These are phyloP conservation scores for Rubia tinctorum DNA, from an alignment of 305 asterid species.

Conservation along the genomic window DNA sequence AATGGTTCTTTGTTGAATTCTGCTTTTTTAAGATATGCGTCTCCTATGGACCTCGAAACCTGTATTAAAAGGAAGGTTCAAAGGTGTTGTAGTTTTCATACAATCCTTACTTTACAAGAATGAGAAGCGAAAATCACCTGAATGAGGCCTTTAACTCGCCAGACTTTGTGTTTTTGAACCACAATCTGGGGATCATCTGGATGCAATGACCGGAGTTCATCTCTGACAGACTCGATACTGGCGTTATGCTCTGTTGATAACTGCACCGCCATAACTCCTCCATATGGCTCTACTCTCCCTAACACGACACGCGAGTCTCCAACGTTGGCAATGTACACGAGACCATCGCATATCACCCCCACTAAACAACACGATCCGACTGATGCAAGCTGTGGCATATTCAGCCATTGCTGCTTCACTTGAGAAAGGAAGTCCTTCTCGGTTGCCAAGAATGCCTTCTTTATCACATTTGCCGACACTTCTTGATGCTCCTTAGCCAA, in stretches of 20 bases:
- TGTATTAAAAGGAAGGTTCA: conserved; percentile 20
- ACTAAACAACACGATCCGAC: conserved; percentile 95
- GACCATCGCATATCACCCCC: conserved; percentile 73
- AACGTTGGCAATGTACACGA: conserved; percentile 72
- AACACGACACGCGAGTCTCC: conserved; percentile 93
- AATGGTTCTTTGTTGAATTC: conserved; percentile 86
- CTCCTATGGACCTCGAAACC: conserved; percentile 95
- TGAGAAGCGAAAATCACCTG: conserved; percentile 48
- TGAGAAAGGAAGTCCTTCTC: conserved; percentile 78
- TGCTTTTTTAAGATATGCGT: conserved; percentile 78
- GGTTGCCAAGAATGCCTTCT: conserved; percentile 73
- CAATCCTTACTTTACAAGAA: background rate
- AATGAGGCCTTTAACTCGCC: conserved; percentile 97
- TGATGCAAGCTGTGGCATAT: conserved; percentile 77
- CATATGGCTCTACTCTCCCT: conserved; percentile 55
- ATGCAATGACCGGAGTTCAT: conserved; percentile 66
- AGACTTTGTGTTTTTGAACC: conserved; percentile 78
- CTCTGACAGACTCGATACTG: conserved; percentile 61
- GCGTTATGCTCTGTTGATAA: conserved; percentile 90
- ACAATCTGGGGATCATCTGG: conserved; percentile 85
- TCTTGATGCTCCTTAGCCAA: conserved; percentile 64
- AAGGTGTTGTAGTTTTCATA: background rate
- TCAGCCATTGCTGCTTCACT: conserved; percentile 69
- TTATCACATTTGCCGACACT: conserved; percentile 61
- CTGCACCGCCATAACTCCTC: conserved; percentile 65